Percentiles rank a stretch among this genome's conserved stretches.
phyloP scores from a whole-genome alignment of 2,329 filamentous ascomycete genomes.

The Didymella keratinophila region DNA sequence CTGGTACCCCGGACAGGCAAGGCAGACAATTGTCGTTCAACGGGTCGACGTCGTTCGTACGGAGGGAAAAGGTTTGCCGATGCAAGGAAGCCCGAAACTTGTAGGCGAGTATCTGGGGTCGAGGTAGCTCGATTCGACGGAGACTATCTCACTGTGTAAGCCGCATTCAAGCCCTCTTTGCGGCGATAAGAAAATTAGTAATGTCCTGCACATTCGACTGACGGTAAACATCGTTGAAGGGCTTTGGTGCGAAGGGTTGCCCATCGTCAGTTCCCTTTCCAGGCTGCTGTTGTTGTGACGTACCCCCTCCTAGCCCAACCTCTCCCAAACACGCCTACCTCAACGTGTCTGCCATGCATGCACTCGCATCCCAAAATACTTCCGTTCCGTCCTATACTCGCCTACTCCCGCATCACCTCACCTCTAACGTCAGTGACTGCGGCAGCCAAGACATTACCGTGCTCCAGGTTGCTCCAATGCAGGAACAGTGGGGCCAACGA shows the following conservation, averaged over 20 bases:
- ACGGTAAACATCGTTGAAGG: neutral
- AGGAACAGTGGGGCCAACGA: conserved; percentile 20
- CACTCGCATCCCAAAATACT: conserved; percentile 5
- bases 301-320: conserved; percentile 5
- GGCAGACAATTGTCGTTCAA: neutral
- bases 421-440: conserved; percentile 13
- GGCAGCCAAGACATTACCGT: conserved; percentile 14
- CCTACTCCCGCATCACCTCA: conserved; percentile 15
- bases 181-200: neutral
- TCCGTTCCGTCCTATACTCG: conserved; percentile 2
- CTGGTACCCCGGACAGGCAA: neutral
- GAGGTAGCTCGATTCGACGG: neutral
- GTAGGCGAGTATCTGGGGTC: neutral
- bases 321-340: neutral
- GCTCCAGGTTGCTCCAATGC: conserved; percentile 14
- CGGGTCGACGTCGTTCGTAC: neutral
- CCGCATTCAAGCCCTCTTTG: neutral
- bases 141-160: neutral
- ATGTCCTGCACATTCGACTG: neutral
- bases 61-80: neutral
- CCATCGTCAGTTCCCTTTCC: neutral
- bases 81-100: neutral
- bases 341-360: neutral
- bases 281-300: conserved; percentile 14
- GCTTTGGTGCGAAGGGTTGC: neutral